Evolutionary conservation across 345 rosid genomes (phyloP), one percentile per base, ranked within the genome.

Genomic region (Fremontodendron californicum): DNA sequence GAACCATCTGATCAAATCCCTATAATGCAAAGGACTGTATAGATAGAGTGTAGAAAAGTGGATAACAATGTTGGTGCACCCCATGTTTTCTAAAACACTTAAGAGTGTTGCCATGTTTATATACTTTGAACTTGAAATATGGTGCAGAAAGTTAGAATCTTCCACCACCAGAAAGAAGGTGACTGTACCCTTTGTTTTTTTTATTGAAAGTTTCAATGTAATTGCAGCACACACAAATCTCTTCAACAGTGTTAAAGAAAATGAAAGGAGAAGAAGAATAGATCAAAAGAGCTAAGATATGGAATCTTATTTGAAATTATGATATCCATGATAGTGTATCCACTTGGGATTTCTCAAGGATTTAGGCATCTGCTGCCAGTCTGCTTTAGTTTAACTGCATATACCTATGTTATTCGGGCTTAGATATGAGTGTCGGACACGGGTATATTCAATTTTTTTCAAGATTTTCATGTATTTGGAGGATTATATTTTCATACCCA

Each of bases 181-280:
- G 73, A 67, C 76, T 42, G 72, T 58, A 6, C 39, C 16, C 33
- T 51, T 67, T 78, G 71, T 42, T 33, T 75, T 84, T 74, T 57
- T 74, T 23, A 3, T 69, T 77, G 79, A 13, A 40, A 79, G 78
- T 33, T 81, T 77, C 76, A 84, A 69, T 40, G 78, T 0, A 79
- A 75, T n/a, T n/a, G 78, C 23, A 60, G 11, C 58, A 27, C 39
- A 19, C 37, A 48, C 15, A 8, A 61, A 23, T 55, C 43, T 27
- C 6, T 40, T 51, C 46, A 75, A 71, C 61, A 61, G 75, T 72
- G 77, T 40, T 37, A 19, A 16, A 68, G 77, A 82, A 73, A 81
- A 80, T 75, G 78, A 83, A 65, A 71, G 46, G n/a, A 43, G 68
- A 52, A 60, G 52, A 29, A 37, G 25, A 74, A 55, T 29, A 73